Conservation (phyloP, 768 basidiomycete species). For the Hortiboletus campestris region DNA sequence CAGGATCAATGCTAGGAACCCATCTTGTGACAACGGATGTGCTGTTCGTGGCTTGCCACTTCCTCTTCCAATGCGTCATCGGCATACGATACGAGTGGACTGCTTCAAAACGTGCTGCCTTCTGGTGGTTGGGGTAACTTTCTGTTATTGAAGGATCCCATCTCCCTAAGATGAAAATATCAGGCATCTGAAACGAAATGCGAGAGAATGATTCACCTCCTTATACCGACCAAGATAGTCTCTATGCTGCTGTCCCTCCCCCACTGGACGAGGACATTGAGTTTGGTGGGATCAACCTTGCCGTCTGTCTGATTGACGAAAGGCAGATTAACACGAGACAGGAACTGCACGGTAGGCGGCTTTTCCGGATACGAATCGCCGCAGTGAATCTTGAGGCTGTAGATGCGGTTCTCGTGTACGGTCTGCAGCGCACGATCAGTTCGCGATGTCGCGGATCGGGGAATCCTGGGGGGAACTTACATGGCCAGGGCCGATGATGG, state of each 20-base stretch:
- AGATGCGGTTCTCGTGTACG: constrained; percentile 98
- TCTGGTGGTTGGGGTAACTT: constrained; percentile 96
- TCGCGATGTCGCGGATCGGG: constrained; percentile 12
- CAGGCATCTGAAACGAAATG: constrained; percentile 2
- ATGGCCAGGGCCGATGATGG: constrained; percentile 97
- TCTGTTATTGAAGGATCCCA: constrained; percentile 88
- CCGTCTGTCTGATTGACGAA: constrained; percentile 80
- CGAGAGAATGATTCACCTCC: constrained; percentile 52
- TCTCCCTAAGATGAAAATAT: constrained; percentile 60
- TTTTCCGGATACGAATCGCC: constrained; percentile 70
- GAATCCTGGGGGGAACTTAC: constrained; percentile 45
- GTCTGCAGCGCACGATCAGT: constrained; percentile 51
- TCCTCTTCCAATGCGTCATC: constrained; percentile 8
- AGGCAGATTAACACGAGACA: constrained; percentile 89
- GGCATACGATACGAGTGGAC: not conserved
- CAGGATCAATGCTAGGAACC: constrained; percentile 21
- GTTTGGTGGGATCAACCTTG: constrained; percentile 69
- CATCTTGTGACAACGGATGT: constrained; percentile 12
- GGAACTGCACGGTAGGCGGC: constrained; percentile 80
- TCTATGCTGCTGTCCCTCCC: constrained; percentile 76
- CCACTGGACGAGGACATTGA: constrained; percentile 78
- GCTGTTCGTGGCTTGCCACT: constrained; percentile 8
- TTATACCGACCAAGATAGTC: constrained; percentile 87
- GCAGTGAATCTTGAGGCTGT: constrained; percentile 89
- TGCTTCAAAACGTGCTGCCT: constrained; percentile 62